phyloP scores from a whole-genome alignment of 2,329 filamentous ascomycete species.

The Hymenoscyphus occultus region DNA sequence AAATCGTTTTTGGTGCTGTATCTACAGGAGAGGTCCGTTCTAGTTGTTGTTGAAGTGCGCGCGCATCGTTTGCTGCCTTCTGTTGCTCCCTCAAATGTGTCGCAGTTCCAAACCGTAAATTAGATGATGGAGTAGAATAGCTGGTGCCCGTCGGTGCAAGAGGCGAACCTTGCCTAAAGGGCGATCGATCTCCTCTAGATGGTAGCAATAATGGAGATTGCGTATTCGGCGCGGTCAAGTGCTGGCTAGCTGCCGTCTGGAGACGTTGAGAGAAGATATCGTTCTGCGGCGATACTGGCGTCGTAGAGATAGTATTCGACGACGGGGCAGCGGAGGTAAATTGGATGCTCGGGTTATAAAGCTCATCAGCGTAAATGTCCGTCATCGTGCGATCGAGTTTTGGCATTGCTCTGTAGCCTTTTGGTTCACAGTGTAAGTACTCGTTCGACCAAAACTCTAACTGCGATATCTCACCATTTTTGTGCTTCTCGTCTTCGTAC shows the following conservation, averaged over 20 bases:
- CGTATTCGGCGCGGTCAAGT: constrained; percentile 57
- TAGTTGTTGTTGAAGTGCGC: constrained; percentile 40
- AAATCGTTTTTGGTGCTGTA: constrained; percentile 78
- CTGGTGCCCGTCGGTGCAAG: constrained; percentile 46
- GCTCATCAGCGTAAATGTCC: constrained; percentile 78
- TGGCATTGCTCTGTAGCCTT: constrained; percentile 58
- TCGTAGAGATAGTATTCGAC: constrained; percentile 41
- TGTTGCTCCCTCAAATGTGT: constrained; percentile 59
- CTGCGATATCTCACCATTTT: constrained; percentile 50
- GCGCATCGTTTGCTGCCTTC: constrained; percentile 58
- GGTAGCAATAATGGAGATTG: constrained; percentile 43
- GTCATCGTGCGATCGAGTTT: constrained; percentile 86
- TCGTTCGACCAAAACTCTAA: constrained; percentile 51
- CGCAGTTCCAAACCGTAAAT: constrained; percentile 50
- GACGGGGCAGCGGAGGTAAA: constrained; percentile 56
- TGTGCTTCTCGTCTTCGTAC: constrained; percentile 50
- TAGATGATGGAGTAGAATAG: constrained; percentile 37
- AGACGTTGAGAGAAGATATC: constrained; percentile 72
- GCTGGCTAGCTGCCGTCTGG: constrained; percentile 74
- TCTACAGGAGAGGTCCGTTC: constrained; percentile 38
- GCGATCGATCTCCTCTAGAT: constrained; percentile 71
- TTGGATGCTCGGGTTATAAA: constrained; percentile 70
- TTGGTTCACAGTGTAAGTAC: constrained; percentile 58
- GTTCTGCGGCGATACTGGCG: constrained; percentile 50
- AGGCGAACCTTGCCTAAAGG: constrained; percentile 72